Evolutionary conservation across 441 rosid genomes (phyloP), one percentile per base, ranked within the genome.

Genomic region (Adansonia grandidieri): DNA sequence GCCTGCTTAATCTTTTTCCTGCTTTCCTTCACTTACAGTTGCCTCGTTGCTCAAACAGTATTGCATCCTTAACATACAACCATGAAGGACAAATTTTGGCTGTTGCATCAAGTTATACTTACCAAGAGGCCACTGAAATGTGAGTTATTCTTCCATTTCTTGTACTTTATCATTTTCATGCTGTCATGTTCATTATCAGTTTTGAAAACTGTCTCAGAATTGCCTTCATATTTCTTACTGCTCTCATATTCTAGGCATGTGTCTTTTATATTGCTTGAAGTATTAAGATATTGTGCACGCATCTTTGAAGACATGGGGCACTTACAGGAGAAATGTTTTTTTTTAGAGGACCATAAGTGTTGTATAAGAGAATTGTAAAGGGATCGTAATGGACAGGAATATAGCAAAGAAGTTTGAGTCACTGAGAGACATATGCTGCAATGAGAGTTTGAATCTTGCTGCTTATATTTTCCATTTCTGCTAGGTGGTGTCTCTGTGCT

Each of bases 31-130:
- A 73, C 61, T 74, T 86, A 74, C 81, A 92, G 96, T 81, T 91
- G 62, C 92, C 94, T 57, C 82, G 83, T 84, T 91, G 79, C 83
- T 86, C 91, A 78, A 92, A 92, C 76, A 87, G 96, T 51, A 85
- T 94, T 44, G 93, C 97, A 32, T 95, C 98, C 24, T 78, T 95
- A 74, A 82, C 97, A 58, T 89, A 82, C 82, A 93, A 87, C 84
- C 75, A 75, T 57, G 79, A 32, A 15, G 97, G 97, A 80, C 83
- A 83, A 65, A 85, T 92, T 82, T 84, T 96, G 83, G 99, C 99
- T 1, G 85, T 94, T 77, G 97, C 97, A 80, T 89, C 97, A 75
- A 91, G 94, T 84, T 81, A 87, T 83, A 89, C 93, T 48, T 94
- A 91, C 82, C 89, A 91, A 76, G 91, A 89, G 84, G 94, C 92